These are phyloP conservation scores for Gracilaria caudata DNA, from an alignment of 23 red algal species.

Conservation along the genomic window DNA sequence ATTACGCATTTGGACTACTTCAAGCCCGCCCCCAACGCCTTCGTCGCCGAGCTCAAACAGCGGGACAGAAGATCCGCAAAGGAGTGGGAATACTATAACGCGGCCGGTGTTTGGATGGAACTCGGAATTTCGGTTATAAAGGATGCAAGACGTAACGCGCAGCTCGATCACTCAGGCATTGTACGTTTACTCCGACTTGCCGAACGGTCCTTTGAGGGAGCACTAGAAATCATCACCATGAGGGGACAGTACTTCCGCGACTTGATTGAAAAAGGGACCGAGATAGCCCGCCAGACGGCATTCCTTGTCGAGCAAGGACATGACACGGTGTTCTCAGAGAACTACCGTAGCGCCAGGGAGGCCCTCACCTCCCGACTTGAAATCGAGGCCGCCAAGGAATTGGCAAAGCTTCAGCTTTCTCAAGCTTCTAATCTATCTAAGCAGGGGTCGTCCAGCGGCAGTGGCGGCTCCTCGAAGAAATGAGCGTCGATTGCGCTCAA, in stretches of 20 bases:
- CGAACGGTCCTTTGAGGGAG: not conserved
- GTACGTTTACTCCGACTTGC: not conserved
- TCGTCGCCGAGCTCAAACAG: not conserved
- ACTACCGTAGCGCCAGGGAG: not conserved
- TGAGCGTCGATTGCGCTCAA: too few relatives aligned
- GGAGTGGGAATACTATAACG: constrained; percentile 25
- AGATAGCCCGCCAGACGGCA: not conserved
- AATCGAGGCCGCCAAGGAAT: not conserved
- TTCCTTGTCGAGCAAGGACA: constrained; percentile 31
- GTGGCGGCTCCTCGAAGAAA: too few relatives aligned
- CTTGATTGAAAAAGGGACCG: not conserved
- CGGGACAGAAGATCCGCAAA: constrained; percentile 13
- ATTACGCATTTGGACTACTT: constrained; percentile 30
- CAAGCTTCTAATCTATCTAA: too few relatives aligned
- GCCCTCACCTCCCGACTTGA: not conserved
- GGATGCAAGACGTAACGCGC: not conserved
- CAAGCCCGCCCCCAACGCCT: constrained; percentile 1
- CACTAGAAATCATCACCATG: not conserved
- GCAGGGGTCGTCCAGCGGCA: too few relatives aligned
- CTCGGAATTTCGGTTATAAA: too few relatives aligned
- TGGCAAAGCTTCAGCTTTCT: not conserved
- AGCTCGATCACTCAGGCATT: not conserved
- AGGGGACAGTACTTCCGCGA: constrained; percentile 8
- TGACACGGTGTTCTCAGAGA: not conserved
- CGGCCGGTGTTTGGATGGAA: constrained; percentile 19